phyloP scores from a whole-genome alignment of 257 asterid species.

The Nicotiana undulata region DNA sequence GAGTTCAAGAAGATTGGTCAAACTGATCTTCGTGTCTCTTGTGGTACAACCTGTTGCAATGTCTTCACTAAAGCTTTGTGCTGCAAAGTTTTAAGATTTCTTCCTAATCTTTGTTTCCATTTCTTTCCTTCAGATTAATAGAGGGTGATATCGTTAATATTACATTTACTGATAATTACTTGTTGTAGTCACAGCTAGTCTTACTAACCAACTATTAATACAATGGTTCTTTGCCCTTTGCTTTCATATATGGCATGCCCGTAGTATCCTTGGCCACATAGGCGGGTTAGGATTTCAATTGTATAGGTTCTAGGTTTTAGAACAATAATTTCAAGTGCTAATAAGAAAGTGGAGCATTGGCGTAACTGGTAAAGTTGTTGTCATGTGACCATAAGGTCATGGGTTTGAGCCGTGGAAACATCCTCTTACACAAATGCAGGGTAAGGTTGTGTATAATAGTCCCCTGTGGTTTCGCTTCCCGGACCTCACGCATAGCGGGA shows the following conservation, averaged over 20 bases:
- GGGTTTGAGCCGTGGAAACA: no score
- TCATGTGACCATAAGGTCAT: no score
- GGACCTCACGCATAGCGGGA: no score
- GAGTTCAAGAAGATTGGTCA: not conserved
- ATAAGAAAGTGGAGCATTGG: no score
- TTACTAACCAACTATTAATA: no score
- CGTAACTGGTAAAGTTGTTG: no score
- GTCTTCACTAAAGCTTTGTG: not conserved
- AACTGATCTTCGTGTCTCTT: not conserved
- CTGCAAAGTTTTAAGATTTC: not conserved
- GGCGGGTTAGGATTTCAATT: no score
- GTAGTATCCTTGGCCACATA: not conserved
- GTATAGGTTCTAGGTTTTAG: no score
- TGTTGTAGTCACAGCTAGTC: not conserved
- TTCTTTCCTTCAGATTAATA: not conserved
- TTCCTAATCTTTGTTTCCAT: not conserved
- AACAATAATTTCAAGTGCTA: no score
- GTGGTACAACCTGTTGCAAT: not conserved
- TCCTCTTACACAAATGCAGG: no score
- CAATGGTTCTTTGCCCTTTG: not conserved
- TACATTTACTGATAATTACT: not conserved
- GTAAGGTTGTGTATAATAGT: no score
- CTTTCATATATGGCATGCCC: not conserved
- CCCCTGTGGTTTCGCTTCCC: no score
- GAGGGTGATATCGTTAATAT: not conserved